Evolutionary conservation across 192 early-diverging fungal genomes (phyloP).

Genomic region (Phycomyces blakesleeanus): DNA sequence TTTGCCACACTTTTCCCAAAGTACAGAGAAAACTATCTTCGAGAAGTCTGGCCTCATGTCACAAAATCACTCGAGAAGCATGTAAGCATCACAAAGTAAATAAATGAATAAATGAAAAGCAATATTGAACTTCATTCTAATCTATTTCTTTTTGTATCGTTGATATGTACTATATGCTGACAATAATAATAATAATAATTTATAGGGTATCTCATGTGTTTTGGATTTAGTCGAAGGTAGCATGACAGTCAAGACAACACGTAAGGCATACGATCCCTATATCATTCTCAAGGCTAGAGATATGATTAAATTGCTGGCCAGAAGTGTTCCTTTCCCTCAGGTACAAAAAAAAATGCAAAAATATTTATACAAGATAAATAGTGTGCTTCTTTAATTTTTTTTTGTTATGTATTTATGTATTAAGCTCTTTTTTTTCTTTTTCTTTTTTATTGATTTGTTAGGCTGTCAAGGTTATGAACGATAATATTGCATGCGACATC

Average conservation of each 20-base stretch:
- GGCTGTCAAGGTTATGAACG: constrained; percentile 89
- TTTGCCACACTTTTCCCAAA: constrained; percentile 98
- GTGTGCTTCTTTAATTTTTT: no score
- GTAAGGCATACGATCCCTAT: constrained; percentile 95
- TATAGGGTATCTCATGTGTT: constrained; percentile 79
- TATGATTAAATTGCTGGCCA: constrained; percentile 88
- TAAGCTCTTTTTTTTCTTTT: no score
- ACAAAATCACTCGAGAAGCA: constrained; percentile 75
- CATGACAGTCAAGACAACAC: constrained; percentile 97
- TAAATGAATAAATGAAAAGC: no score
- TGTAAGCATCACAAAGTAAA: no score
- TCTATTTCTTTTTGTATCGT: no score
- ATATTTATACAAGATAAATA: not conserved
- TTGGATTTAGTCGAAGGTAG: constrained; percentile 95
- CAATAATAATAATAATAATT: no score
- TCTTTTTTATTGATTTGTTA: no score
- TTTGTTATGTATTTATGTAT: no score
- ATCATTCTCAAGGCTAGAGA: constrained; percentile 92
- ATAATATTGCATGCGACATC: constrained; percentile 88
- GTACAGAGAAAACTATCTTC: constrained; percentile 93
- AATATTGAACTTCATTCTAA: no score
- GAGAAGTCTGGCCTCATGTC: constrained; percentile 87
- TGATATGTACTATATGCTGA: no score
- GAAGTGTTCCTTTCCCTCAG: constrained; percentile 92
- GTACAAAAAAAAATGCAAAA: constrained; percentile 26